Percentiles rank a stretch among this genome's conserved stretches.
Evolutionary conservation across 1,284 basidiomycete species (phyloP).

Genomic region (Leccinum griseonigrum): DNA sequence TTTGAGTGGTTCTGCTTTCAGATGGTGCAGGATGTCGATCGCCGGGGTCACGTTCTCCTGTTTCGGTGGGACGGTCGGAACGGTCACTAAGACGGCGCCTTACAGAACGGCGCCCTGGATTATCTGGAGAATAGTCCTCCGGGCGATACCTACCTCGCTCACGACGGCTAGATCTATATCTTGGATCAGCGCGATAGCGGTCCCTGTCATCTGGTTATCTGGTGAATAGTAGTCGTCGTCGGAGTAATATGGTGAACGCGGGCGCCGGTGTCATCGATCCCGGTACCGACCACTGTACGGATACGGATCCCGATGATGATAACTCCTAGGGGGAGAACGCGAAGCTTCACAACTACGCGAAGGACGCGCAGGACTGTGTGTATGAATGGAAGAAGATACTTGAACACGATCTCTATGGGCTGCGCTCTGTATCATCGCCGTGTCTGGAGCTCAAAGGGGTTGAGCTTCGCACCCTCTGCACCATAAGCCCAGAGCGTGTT

Average conservation of each 20-base stretch:
- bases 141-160: neutral
- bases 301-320: slow-evolving; percentile 2
- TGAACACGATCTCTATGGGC: slow-evolving; percentile 1
- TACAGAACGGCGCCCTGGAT: no score
- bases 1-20: no score
- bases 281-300: neutral
- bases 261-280: slow-evolving; percentile 1
- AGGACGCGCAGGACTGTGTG: slow-evolving; percentile 11
- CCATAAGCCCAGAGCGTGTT: slow-evolving; percentile 47
- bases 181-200: neutral
- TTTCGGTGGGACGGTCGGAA: no score
- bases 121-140: neutral
- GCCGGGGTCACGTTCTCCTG: no score
- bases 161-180: neutral
- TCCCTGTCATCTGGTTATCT: neutral
- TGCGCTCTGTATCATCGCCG: no score
- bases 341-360: neutral
- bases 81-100: no score
- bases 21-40: no score
- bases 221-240: slow-evolving; percentile 14
- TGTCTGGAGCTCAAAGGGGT: no score
- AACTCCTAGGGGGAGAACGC: slow-evolving; percentile 12
- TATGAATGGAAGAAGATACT: slow-evolving; percentile 23
- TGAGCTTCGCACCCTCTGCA: no score
- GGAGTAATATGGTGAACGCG: slow-evolving; percentile 1